Evolutionary conservation across 345 rosid genomes (phyloP), one percentile per base, ranked within the genome.

Genomic region (Camelina sativa): DNA sequence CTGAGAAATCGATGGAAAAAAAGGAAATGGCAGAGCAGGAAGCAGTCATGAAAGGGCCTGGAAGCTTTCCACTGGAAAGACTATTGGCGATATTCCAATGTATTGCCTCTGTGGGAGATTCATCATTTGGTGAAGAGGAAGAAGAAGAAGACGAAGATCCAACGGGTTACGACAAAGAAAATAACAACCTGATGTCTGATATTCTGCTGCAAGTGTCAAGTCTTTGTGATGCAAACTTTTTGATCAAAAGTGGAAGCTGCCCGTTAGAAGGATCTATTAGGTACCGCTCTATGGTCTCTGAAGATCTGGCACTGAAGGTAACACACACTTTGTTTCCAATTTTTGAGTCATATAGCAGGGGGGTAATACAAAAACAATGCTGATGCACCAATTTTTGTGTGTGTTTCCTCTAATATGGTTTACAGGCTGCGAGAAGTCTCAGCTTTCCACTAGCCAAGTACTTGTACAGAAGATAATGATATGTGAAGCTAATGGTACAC

Each of bases 51-150:
- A 94, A 89, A 85, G 98, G 97, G 43, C 95, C 97, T 32, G 96
- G 96, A 78, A 90, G 93, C 76, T 91, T 90, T 76, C 93, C 97
- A 4, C 66, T 94, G 61, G 98, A 94, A 83, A 86, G 97, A 80
- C 75, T 94, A 65, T 58, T 91, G 72, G 97, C 97, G 57, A 87
- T 94, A 66, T 91, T 84, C 72, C 97, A 88, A 60, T 94, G 98
- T 73, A 89, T 91, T 73, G 82, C 91, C 32, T 79, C 92, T 11
- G 92, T 80, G 11, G 86, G 64, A 34, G 95, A 90, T 40, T 81
- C 60, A 77, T 65, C 83, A 13, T 38, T 76, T 11, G 87, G 76
- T 4, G 89, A 85, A 72, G 89, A 84, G 68, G 85, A 73, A 15
- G 82, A 82, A 52, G 84, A 40, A 76, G 80, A 81, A 60, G 80